Conservation (phyloP, 306 rosid species). For the Inga laurina region DNA sequence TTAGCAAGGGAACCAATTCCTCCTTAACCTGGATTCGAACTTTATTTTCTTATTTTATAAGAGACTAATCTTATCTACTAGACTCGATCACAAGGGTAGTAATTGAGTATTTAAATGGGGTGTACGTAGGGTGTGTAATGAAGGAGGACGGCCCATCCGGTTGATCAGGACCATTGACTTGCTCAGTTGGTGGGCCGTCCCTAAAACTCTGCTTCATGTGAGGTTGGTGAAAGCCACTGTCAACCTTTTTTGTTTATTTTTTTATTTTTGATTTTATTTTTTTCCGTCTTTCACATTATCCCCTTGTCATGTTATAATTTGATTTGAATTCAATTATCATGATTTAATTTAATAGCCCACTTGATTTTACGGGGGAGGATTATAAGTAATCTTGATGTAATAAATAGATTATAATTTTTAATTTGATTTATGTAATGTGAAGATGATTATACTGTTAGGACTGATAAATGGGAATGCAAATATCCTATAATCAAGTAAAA, state of each 20-base stretch:
- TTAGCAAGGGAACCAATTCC: no score
- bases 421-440: no score
- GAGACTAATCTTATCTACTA: no score
- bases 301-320: not conserved
- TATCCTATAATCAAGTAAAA: no score
- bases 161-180: constrained; percentile 53
- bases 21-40: no score
- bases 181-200: constrained; percentile 61
- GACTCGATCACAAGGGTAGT: no score
- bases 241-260: constrained; percentile 39
- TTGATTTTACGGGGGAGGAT: no score
- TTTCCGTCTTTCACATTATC: constrained; percentile 14
- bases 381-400: no score
- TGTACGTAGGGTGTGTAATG: not conserved
- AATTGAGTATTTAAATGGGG: not conserved
- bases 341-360: not conserved
- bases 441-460: no score
- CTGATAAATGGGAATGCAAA: no score
- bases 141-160: constrained; percentile 9
- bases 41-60: no score
- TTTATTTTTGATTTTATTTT: not conserved
- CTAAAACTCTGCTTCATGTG: constrained; percentile 52
- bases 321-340: constrained; percentile 26
- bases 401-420: no score
- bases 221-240: constrained; percentile 76